These are phyloP conservation scores for Aeminium ludgeri DNA, from an alignment of 495 filamentous ascomycete genomes.

Conservation along the genomic window DNA sequence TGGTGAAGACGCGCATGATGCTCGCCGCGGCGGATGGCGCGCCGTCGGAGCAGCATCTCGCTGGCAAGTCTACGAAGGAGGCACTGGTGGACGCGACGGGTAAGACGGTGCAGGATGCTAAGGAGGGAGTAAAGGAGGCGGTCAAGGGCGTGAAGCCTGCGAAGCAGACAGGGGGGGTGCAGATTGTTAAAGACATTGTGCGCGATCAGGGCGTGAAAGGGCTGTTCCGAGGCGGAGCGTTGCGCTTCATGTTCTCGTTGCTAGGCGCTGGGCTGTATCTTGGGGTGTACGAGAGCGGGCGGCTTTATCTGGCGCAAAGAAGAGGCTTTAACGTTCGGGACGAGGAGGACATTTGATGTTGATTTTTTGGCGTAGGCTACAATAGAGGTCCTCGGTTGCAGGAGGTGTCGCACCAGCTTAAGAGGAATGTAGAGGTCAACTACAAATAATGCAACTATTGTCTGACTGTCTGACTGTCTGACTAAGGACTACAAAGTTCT, in stretches of 20 bases:
- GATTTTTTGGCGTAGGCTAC: neutral
- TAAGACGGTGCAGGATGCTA: conserved; percentile 17
- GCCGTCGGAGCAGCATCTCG: conserved; percentile 9
- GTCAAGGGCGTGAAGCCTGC: conserved; percentile 13
- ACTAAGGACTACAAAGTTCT: too few species aligned
- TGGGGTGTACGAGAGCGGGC: conserved; percentile 65
- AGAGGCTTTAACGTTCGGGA: conserved; percentile 22
- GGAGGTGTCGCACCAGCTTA: too few species aligned
- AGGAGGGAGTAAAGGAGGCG: conserved; percentile 12
- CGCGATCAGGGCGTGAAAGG: conserved; percentile 48
- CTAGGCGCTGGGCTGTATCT: conserved; percentile 70
- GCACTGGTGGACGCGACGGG: conserved; percentile 22
- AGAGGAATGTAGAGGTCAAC: too few species aligned
- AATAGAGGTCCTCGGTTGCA: too few species aligned
- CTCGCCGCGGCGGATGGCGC: conserved; percentile 34
- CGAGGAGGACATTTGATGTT: conserved; percentile 14
- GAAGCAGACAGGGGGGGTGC: conserved; percentile 29
- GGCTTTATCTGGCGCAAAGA: conserved; percentile 48
- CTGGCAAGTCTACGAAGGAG: conserved; percentile 9
- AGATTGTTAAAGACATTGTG: conserved; percentile 45
- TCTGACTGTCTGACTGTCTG: too few species aligned
- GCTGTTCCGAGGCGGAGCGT: conserved; percentile 56
- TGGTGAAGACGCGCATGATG: conserved; percentile 67
- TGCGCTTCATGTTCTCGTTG: conserved; percentile 67
- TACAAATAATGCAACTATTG: too few species aligned